phyloP scores from a whole-genome alignment of 805 yeast species.

The Ogataea henricii region DNA sequence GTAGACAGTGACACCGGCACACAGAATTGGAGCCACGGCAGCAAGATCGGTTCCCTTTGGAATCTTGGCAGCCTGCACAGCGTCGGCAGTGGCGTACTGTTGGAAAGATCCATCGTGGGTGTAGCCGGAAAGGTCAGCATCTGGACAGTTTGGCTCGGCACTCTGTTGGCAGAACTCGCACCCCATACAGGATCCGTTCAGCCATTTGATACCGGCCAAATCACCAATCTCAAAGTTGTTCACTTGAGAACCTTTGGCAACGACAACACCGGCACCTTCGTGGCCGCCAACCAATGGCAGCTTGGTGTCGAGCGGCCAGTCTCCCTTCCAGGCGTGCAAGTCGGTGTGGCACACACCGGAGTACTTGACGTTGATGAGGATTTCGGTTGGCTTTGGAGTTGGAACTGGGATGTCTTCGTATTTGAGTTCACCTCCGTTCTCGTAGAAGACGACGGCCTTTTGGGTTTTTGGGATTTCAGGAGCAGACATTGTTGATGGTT shows the following conservation, averaged over 20 bases:
- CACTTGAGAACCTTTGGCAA: constrained; percentile 67
- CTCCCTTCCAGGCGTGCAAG: constrained; percentile 87
- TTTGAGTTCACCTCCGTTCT: constrained; percentile 56
- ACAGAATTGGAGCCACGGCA: constrained; percentile 75
- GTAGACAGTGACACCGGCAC: constrained; percentile 91
- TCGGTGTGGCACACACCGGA: constrained; percentile 92
- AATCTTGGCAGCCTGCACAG: constrained; percentile 79
- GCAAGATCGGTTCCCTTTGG: constrained; percentile 75
- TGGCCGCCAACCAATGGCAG: constrained; percentile 79
- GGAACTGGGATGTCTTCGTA: constrained; percentile 77
- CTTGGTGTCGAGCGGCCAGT: constrained; percentile 75
- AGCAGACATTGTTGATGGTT: constrained; percentile 7
- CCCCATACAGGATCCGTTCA: constrained; percentile 67
- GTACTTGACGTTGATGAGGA: constrained; percentile 74
- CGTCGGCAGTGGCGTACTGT: constrained; percentile 87
- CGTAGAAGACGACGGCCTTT: constrained; percentile 66
- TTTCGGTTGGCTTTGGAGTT: constrained; percentile 67
- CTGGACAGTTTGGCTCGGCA: constrained; percentile 68
- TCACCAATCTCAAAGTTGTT: constrained; percentile 71
- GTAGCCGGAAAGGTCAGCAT: constrained; percentile 79
- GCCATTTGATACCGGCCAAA: constrained; percentile 76
- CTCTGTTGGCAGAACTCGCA: constrained; percentile 66
- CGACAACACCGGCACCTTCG: constrained; percentile 82
- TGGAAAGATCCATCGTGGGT: constrained; percentile 90
- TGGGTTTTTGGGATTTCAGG: constrained; percentile 41